A percentile compares a stretch with the other conserved stretches of the same genome.
Conservation (phyloP, 2,329 filamentous ascomycete genomes). For the Colletotrichum spaethianum region DNA sequence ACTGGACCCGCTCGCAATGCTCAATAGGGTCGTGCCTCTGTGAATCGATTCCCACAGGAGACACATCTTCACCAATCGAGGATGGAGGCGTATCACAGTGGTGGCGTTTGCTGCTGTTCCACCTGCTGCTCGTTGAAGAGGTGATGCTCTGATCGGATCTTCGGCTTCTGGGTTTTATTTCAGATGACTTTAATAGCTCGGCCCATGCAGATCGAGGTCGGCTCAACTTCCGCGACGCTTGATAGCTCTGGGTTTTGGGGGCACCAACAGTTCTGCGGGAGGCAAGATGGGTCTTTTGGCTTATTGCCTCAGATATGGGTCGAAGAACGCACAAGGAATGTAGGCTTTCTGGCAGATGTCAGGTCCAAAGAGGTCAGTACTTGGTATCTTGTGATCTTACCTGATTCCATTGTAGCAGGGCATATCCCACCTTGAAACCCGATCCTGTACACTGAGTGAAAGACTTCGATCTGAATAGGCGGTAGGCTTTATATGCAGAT, state of each 20-base stretch:
- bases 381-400: background rate
- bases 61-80: background rate
- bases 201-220: background rate
- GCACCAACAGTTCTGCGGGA: background rate
- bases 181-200: background rate
- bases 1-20: too few relatives aligned
- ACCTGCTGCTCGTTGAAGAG: background rate
- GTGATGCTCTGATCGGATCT: background rate
- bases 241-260: background rate
- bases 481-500: background rate
- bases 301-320: background rate
- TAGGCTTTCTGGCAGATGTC: background rate
- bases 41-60: background rate
- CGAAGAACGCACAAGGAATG: background rate
- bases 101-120: background rate
- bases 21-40: background rate
- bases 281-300: background rate
- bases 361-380: background rate
- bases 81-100: background rate
- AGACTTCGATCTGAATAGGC: too few relatives aligned
- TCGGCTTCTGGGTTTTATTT: background rate
- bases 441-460: background rate
- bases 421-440: background rate
- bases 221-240: background rate
- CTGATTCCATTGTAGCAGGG: background rate